A percentile compares a stretch with the other conserved stretches of the same genome.
Evolutionary conservation across 2,329 filamentous ascomycete species (phyloP).

Genomic region (Nannizziopsis arthrosporioides): DNA sequence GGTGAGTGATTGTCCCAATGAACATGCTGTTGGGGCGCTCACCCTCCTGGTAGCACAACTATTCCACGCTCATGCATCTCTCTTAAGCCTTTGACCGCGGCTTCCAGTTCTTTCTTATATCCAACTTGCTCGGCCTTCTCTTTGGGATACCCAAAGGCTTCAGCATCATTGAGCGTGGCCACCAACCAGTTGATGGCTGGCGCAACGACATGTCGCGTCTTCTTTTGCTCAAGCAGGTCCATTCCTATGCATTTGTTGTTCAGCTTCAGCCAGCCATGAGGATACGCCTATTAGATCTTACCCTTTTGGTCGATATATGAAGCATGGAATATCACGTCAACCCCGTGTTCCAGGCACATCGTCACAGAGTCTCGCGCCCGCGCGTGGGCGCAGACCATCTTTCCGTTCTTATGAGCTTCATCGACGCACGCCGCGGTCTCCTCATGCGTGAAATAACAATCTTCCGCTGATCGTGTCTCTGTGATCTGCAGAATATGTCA

Average conservation of each 20-base stretch:
- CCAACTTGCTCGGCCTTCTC: constrained; percentile 36
- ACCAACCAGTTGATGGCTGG: constrained; percentile 37
- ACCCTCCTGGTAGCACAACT: constrained; percentile 34
- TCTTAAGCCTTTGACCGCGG: constrained; percentile 29
- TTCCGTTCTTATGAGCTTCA: constrained; percentile 30
- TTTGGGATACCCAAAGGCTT: constrained; percentile 33
- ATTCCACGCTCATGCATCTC: constrained; percentile 40
- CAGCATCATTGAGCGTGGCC: constrained; percentile 30
- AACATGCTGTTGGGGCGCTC: not conserved
- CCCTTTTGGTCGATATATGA: constrained; percentile 35
- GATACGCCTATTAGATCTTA: not conserved
- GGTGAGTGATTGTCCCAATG: not conserved
- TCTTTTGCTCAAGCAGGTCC: constrained; percentile 29
- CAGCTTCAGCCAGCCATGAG: not conserved
- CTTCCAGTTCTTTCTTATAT: constrained; percentile 34
- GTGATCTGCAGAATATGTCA: constrained; percentile 17
- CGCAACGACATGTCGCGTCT: constrained; percentile 31
- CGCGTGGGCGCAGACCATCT: constrained; percentile 36
- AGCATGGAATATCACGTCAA: constrained; percentile 41
- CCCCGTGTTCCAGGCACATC: constrained; percentile 35
- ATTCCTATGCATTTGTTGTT: constrained; percentile 17
- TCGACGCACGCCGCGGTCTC: constrained; percentile 41
- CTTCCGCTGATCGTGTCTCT: constrained; percentile 28
- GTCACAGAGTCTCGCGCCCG: constrained; percentile 36
- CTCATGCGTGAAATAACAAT: constrained; percentile 38